Evolutionary conservation across 345 rosid species (phyloP), one percentile per base, ranked within the genome.

Genomic region (Camelina hispida): DNA sequence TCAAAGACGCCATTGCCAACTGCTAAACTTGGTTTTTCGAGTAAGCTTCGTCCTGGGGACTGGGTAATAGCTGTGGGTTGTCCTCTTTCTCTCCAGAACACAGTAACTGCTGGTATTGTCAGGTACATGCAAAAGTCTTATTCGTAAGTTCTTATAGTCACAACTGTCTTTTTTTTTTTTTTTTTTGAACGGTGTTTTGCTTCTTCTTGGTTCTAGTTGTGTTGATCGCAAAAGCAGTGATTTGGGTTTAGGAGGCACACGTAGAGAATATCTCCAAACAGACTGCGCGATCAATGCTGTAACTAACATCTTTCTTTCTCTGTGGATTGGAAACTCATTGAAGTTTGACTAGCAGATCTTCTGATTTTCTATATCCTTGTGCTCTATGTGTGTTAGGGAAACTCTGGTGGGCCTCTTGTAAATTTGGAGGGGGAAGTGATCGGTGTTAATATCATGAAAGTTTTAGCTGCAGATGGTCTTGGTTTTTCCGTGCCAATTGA

Each of bases 151-250:
- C 17, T n/a, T 51, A 46, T 35, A 46, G 7, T 65, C 5, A 43
- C 65, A 9, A 3, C 25, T 30, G 25, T 38, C 10, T 73, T 72
- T 22, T 38, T 73, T 72, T 22, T 28, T 62, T 23, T 51, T 48
- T 72, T 22, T 28, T 62, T 23, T 51, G 35, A 28, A 28, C 30
- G 30, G 17, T 10, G 4, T 72, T 65, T 77, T 57, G 5, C 9
- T 66, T 13, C 52, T 51, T 61, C 18, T 42, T 32, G 82, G 55
- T 78, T 55, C 1, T 64, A 91, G 98, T 34, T 94, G 97, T 44
- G 89, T 91, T 76, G 95, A 94, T 66, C 97, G 97, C 22, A 91
- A 94, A 86, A 94, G 96, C 85, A 90, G 98, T 77, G 98, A 94
- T 71, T 81, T 93, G 86, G 94, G 97, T 73, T 83, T 89, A 47